These are phyloP conservation scores for Trichosporon sp. DNA, from an alignment of 1,284 basidiomycete genomes.

Conservation along the genomic window DNA sequence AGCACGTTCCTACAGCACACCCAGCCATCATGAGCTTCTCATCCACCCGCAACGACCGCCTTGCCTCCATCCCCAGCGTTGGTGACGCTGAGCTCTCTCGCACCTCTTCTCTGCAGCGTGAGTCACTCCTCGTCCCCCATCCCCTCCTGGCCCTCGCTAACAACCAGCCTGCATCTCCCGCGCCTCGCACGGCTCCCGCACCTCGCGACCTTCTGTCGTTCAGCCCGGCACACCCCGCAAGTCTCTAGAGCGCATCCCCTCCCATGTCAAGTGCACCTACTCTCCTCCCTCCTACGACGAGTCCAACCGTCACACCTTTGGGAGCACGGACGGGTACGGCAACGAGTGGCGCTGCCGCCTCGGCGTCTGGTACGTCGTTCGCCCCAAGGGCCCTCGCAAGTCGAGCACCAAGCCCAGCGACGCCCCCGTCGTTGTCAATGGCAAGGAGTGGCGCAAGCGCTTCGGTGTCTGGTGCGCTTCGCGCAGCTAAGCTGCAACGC, in stretches of 20 bases:
- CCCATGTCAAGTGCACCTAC: neutral
- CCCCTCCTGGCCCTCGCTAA: neutral
- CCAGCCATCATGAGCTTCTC: neutral
- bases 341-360: slow-evolving; percentile 11
- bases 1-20: neutral
- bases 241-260: neutral
- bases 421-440: neutral
- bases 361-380: neutral
- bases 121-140: neutral
- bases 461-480: neutral
- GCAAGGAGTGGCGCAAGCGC: neutral
- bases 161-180: neutral
- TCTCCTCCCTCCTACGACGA: neutral
- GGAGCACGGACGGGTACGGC: neutral
- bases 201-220: neutral
- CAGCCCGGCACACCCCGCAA: neutral
- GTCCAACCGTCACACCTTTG: neutral
- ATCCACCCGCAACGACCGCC: neutral
- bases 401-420: neutral
- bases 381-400: neutral
- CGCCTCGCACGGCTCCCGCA: neutral
- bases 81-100: neutral
- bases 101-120: neutral
- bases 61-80: neutral
- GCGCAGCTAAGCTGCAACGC: neutral